Base-by-base conservation (phyloP, 2,329 filamentous ascomycete genomes). In the Colletotrichum liaoningense region DNA sequence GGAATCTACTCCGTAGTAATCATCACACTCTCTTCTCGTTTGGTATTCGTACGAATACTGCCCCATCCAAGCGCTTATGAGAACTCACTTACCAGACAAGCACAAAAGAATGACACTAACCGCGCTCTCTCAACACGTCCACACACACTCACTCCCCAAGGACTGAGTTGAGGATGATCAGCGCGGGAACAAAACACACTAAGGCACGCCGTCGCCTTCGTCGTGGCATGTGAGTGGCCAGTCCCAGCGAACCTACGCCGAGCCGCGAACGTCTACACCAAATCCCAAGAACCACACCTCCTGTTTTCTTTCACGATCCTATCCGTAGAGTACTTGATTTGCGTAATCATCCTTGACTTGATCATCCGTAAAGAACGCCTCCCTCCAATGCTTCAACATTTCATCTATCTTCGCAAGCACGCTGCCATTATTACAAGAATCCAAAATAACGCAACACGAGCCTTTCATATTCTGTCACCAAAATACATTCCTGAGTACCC, bases 141-240 rank as follows among this genome's bases (percentile, higher is more conserved):
- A 38, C 14, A 7, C 42, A n/a, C 42, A 49, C 42, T 1, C 42
- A n/a, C 42, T 4, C 26, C 3, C 42, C 28, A 26, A 28, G 67
- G 26, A 28, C 26, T 42, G 38, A 42, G 38, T 2, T 42, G 5
- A 42, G 5, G 14, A 3, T 64, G 59, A 69, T 69, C 70, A 70
- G 60, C 66, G 55, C 69, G 57, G 56, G 64, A 67, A 64, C 62
- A 42, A 24, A 19, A 14, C 16, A 59, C 57, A 33, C 28, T 42
- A 54, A 46, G 33, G 52, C 58, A 63, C n/a, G 62, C 28, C 62
- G 22, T 30, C 52, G 11, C 67, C 46, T 26, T 55, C 55, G 35
- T 26, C 30, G 55, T 55, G 70, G 59, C 60, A 69, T 73, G 66
- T 64, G 58, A 72, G 69, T 63, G 58, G 57, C 65, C 66, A 72